Evolutionary conservation across 73 alveolate genomes (phyloP), one percentile per base, ranked within the genome.

Genomic region (Symbiodinium natans): DNA sequence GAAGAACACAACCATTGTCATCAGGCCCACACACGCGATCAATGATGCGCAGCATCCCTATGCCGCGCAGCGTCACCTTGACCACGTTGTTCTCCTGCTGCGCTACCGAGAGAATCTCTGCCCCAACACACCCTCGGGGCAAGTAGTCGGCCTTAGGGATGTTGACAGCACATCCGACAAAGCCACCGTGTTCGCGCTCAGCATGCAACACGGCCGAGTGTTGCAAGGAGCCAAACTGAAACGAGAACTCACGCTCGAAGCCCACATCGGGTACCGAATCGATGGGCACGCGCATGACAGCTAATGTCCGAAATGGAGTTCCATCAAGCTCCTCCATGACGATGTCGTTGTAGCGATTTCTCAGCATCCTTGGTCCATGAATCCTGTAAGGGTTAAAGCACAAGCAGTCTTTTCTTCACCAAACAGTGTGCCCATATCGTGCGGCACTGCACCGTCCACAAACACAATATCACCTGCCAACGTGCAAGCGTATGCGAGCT

Each of bases 101-200:
- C 17, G 97, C 29, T 48, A 90, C 75, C 56, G 46, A 71, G 87
- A 90, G 80, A 40, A 90, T 77, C 25, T 90, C 97, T 17, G 88
- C 97, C 27, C 97, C 97, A 40, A 90, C 97, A n/a, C 97, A 90
- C 46, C 97, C 97, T 82, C 97, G 5, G n/a, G 97, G 97, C 82
- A 90, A 82, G 41, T 90, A 90, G 7, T 56, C 43, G 46, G 97
- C 97, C 87, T 90, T 84, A 0, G 97, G 97, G 87, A 90, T 90
- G 87, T 90, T 85, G 54, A 90, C 97, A 3, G 97, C 97, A n/a
- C 75, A 41, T 33, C 97, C 97, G 77, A 90, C 38, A 68, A 90
- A 90, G 86, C 97, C 97, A 15, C 97, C 97, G 36, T 90, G 97
- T 38, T 90, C 88, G 33, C 48, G 43, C 88, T 68, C 54, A 1